Base-by-base conservation (phyloP, 306 rosid species). In the Luffa acutangula region DNA sequence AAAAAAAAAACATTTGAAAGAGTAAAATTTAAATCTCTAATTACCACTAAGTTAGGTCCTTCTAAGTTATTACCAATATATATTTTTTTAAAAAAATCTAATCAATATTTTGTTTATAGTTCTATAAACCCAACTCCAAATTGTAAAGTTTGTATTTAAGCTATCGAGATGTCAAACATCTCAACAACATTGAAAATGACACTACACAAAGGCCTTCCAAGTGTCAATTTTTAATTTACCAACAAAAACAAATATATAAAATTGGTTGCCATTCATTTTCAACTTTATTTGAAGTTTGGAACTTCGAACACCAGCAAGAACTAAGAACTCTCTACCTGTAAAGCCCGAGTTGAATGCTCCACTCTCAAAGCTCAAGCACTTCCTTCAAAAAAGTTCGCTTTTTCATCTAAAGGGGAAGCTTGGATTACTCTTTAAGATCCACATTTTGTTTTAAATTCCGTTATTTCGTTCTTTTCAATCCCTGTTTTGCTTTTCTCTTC, bases 401-500 rank as follows among this genome's bases (percentile, higher is more conserved):
- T 80, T 34, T 18, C 49, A n/a, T 15, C 45, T 3, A 41, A 58
- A 54, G 72, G 14, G 65, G 73, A 48, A 60, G 43, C 15, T 6
- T 72, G 79, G 76, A 76, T 56, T 4, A 71, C 20, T 54, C 80
- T 81, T 80, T 56, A 70, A 87, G 87, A 85, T 86, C 3, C 90
- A 25, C 78, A 42, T 79, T 85, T 81, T 88, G 82, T 87, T 85
- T 77, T 73, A 72, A 69, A 73, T 60, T 66, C 82, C 74, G 17
- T 70, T 54, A 82, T 64, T 70, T 60, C 21, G 5, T 65, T 52
- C 49, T 46, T 39, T 77, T 20, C 56, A 12, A 74, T 33, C 77
- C 56, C 59, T 17, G 13, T 48, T 20, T 71, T 46, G 39, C 76
- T 71, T 73, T 73, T 8, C 59, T 73, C 9, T 48, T 73, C 39